These are phyloP conservation scores for Aspergillus brunneoviolaceus DNA, from an alignment of 2,329 filamentous ascomycete species.

Conservation along the genomic window DNA sequence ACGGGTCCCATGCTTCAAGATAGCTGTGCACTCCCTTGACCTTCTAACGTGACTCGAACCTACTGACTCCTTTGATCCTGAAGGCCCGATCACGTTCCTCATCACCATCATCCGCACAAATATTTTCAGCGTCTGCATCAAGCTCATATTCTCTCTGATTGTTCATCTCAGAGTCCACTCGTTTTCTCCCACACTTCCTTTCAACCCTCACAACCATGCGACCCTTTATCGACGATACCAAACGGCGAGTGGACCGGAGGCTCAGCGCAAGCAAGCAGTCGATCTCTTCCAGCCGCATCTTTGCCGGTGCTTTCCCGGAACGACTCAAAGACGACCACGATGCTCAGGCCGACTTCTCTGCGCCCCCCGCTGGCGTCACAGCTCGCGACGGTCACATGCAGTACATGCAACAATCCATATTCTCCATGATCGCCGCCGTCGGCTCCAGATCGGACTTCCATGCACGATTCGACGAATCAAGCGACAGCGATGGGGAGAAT, in stretches of 20 bases:
- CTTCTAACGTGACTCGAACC: conserved; percentile 13
- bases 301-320: conserved; percentile 57
- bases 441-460: conserved; percentile 81
- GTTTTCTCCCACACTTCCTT: conserved; percentile 1
- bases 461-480: conserved; percentile 77
- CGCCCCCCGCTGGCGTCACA: conserved; percentile 45
- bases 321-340: conserved; percentile 60
- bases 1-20: not conserved
- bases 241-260: conserved; percentile 44
- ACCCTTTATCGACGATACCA: conserved; percentile 41
- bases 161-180: not conserved
- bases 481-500: conserved; percentile 69
- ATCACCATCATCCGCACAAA: conserved; percentile 14
- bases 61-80: conserved; percentile 10
- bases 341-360: conserved; percentile 61
- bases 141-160: not conserved
- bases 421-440: conserved; percentile 86
- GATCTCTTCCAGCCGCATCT: conserved; percentile 43
- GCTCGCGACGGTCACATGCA: conserved; percentile 47
- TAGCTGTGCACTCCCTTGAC: conserved; percentile 1
- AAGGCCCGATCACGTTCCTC: conserved; percentile 7
- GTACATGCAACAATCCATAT: conserved; percentile 92
- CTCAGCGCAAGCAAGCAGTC: conserved; percentile 44
- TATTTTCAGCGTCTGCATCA: not conserved
- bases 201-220: conserved; percentile 25